These are phyloP conservation scores for Aspergillus quadrilineatus DNA, from an alignment of 2,329 filamentous ascomycete genomes.

Conservation along the genomic window DNA sequence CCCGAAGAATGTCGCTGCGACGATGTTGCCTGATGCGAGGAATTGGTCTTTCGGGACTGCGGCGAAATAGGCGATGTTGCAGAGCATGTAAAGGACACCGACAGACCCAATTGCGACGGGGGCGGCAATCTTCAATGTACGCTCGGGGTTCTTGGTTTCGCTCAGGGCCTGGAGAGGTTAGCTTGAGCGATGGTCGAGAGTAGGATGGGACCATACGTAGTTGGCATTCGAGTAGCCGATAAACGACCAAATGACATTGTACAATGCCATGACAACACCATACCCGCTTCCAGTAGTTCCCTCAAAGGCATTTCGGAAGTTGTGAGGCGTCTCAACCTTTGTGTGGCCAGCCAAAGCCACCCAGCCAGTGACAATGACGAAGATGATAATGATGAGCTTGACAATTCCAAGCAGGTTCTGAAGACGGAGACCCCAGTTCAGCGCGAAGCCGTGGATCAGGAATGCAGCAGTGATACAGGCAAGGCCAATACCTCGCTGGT, in stretches of 20 bases:
- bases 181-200: constrained; percentile 1
- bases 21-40: constrained; percentile 52
- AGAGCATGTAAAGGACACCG: constrained; percentile 57
- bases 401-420: constrained; percentile 52
- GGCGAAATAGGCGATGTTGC: constrained; percentile 60
- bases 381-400: constrained; percentile 51
- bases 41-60: constrained; percentile 59
- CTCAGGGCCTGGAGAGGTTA: constrained; percentile 44
- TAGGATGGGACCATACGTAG: constrained; percentile 46
- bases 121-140: constrained; percentile 58
- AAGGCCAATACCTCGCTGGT: constrained; percentile 51
- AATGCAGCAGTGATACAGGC: constrained; percentile 50
- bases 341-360: constrained; percentile 42
- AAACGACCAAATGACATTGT: constrained; percentile 63
- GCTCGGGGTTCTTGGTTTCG: constrained; percentile 58
- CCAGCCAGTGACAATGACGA: constrained; percentile 47
- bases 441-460: constrained; percentile 48
- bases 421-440: constrained; percentile 49
- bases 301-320: constrained; percentile 41
- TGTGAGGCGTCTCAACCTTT: constrained; percentile 37
- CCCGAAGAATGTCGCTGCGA: constrained; percentile 59
- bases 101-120: constrained; percentile 56
- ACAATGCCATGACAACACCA: constrained; percentile 59
- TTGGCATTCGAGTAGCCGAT: constrained; percentile 63
- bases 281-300: constrained; percentile 39